Conservation (phyloP, 2,329 filamentous ascomycete species). For the Thelonectria blattea region DNA sequence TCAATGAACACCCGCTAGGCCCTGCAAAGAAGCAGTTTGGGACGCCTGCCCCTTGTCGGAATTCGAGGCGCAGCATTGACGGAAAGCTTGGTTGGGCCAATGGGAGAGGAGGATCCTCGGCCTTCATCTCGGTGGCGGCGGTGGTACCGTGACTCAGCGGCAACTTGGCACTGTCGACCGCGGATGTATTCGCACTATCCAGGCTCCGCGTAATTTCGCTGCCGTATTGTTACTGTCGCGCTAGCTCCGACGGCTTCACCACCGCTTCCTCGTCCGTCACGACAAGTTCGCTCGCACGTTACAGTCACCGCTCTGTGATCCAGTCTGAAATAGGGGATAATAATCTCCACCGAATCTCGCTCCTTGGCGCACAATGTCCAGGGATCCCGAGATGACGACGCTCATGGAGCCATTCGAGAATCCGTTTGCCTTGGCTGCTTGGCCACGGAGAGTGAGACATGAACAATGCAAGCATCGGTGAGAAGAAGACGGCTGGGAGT, state of each 20-base stretch:
- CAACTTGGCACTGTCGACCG: conserved; percentile 24
- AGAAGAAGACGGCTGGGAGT: background rate
- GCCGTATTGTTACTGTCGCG: conserved; percentile 15
- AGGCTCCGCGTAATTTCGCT: background rate
- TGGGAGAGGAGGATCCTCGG: conserved; percentile 21
- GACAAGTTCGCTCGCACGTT: conserved; percentile 25
- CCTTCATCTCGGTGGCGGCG: conserved; percentile 37
- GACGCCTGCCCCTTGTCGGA: conserved; percentile 5
- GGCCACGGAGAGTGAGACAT: background rate
- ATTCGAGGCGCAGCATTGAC: conserved; percentile 33
- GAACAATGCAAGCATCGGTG: conserved; percentile 1
- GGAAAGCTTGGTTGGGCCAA: conserved; percentile 39
- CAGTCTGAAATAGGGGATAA: conserved; percentile 34
- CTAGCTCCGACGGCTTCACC: background rate
- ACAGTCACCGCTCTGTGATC: conserved; percentile 11
- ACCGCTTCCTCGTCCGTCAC: background rate
- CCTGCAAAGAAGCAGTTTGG: conserved; percentile 6
- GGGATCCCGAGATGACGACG: conserved; percentile 14
- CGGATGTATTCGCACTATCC: background rate
- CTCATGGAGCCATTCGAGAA: conserved; percentile 4
- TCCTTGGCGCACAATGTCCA: conserved; percentile 16
- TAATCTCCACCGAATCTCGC: conserved; percentile 39
- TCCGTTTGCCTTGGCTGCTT: conserved; percentile 6
- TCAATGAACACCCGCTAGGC: background rate
- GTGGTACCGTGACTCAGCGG: conserved; percentile 32